Evolutionary conservation across 805 yeast genomes (phyloP).

Genomic region (Saccharomycopsis sp.): DNA sequence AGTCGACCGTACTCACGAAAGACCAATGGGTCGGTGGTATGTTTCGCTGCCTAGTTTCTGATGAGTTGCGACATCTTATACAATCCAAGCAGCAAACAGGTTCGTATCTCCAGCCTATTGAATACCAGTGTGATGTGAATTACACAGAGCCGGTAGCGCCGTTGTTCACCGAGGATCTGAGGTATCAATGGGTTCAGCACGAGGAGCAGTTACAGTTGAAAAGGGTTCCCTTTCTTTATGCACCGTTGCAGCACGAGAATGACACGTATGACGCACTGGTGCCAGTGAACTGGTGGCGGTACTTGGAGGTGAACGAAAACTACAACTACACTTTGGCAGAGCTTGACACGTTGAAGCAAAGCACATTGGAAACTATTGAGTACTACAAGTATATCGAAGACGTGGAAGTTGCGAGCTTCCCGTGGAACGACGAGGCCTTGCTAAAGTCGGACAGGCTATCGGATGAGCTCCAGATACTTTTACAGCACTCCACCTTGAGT

Average conservation of each 20-base stretch:
- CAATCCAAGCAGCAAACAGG: too few species aligned
- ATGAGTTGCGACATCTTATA: too few species aligned
- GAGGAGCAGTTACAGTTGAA: background rate
- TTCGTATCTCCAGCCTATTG: too few species aligned
- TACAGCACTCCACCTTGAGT: background rate
- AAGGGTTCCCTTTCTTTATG: conserved; percentile 1
- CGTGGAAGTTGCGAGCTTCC: background rate
- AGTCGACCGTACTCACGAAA: too few species aligned
- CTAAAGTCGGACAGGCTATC: background rate
- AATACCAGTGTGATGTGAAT: background rate
- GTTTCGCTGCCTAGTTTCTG: too few species aligned
- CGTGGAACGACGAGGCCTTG: background rate
- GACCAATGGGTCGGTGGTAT: too few species aligned
- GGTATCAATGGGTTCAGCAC: background rate
- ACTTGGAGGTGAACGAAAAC: too few species aligned
- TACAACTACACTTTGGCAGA: too few species aligned
- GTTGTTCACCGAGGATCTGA: background rate
- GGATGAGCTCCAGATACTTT: background rate
- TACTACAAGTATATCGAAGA: conserved; percentile 2
- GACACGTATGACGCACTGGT: too few species aligned
- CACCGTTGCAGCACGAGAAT: too few species aligned
- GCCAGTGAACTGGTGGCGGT: too few species aligned
- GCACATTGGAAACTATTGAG: background rate
- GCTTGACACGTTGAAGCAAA: background rate
- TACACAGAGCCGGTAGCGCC: background rate